Evolutionary conservation across 2,329 filamentous ascomycete species (phyloP).

Genomic region (Biscogniauxia sp.): DNA sequence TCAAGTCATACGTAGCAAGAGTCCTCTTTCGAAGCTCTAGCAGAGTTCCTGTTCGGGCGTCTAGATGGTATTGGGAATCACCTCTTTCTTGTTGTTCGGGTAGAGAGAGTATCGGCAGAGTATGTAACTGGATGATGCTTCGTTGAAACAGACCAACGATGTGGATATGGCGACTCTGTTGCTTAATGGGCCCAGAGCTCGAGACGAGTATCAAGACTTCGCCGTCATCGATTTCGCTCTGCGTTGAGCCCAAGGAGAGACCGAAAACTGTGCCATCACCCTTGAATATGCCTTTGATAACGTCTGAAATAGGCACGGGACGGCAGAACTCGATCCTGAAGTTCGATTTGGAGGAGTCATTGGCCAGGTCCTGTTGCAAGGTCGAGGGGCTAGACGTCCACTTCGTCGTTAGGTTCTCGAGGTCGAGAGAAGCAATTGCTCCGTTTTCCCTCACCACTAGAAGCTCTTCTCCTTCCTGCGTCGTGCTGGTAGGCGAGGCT

Average conservation of each 20-base stretch:
- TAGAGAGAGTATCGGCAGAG: conserved; percentile 20
- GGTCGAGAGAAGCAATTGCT: conserved; percentile 58
- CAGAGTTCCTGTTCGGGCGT: conserved; percentile 62
- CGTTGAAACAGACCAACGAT: conserved; percentile 24
- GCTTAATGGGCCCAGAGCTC: conserved; percentile 29
- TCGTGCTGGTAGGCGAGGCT: conserved; percentile 13
- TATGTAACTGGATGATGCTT: conserved; percentile 29
- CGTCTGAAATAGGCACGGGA: conserved; percentile 45
- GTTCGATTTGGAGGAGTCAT: conserved; percentile 26
- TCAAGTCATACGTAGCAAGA: conserved; percentile 63
- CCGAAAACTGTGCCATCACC: conserved; percentile 51
- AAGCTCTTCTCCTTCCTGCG: conserved; percentile 37
- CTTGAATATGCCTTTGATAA: conserved; percentile 54
- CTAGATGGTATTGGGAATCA: conserved; percentile 49
- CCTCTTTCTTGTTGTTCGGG: conserved; percentile 2
- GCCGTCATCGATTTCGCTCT: conserved; percentile 43
- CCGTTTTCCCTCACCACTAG: conserved; percentile 60
- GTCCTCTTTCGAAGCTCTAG: conserved; percentile 54
- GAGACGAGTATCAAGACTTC: conserved; percentile 56
- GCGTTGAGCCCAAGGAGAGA: conserved; percentile 48
- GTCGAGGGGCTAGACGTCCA: conserved; percentile 46
- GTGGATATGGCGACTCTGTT: conserved; percentile 28
- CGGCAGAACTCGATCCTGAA: conserved; percentile 51
- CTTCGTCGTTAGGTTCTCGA: conserved; percentile 48
- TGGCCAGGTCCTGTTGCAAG: conserved; percentile 41